phyloP scores from a whole-genome alignment of 2,329 filamentous ascomycete genomes.

The Sclerotinia borealis region DNA sequence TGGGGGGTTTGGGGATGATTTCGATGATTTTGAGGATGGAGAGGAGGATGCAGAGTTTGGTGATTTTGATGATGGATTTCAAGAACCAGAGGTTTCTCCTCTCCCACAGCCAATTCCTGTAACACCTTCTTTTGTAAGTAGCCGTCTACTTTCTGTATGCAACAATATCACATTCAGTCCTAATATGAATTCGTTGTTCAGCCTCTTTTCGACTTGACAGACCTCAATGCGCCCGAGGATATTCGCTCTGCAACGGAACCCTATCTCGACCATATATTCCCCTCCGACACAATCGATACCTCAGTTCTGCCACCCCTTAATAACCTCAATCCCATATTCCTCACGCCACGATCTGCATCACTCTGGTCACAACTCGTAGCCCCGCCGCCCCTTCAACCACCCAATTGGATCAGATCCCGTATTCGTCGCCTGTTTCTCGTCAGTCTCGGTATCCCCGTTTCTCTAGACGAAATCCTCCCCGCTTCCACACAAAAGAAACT shows the following conservation, averaged over 20 bases:
- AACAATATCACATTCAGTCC: slow-evolving; percentile 6
- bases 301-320: slow-evolving; percentile 43
- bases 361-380: slow-evolving; percentile 96
- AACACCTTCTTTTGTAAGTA: slow-evolving; percentile 40
- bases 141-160: slow-evolving; percentile 25
- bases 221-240: slow-evolving; percentile 51
- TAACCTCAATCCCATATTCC: slow-evolving; percentile 57
- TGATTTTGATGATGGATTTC: slow-evolving; percentile 58
- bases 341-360: slow-evolving; percentile 79
- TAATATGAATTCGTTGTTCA: slow-evolving; percentile 32
- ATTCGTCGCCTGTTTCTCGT: slow-evolving; percentile 94
- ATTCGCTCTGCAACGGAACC: slow-evolving; percentile 56
- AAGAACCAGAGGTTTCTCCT: slow-evolving; percentile 44
- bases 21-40: slow-evolving; percentile 61
- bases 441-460: slow-evolving; percentile 89
- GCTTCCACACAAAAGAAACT: slow-evolving; percentile 98
- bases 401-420: slow-evolving; percentile 95
- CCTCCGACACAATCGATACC: slow-evolving; percentile 48
- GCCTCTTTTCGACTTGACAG: slow-evolving; percentile 64
- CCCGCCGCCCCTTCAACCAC: slow-evolving; percentile 87
- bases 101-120: slow-evolving; percentile 33
- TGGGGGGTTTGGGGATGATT: slow-evolving; percentile 57
- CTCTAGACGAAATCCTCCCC: slow-evolving; percentile 93
- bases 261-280: slow-evolving; percentile 62
- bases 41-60: slow-evolving; percentile 44